phyloP scores from a whole-genome alignment of 306 rosid species.

The Leucaena leucocephala region DNA sequence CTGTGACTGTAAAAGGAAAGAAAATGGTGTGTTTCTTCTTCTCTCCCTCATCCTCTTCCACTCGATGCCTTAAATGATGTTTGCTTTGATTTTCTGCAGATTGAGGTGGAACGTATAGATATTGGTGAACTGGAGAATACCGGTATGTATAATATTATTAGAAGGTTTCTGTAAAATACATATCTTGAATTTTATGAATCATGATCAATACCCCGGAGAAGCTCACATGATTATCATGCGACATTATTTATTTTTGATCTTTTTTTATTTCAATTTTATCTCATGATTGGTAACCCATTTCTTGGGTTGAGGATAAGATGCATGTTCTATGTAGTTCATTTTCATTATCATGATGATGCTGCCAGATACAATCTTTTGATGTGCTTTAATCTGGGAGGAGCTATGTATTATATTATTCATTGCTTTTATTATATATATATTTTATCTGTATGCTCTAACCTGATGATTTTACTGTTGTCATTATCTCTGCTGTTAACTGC shows the following conservation, averaged over 20 bases:
- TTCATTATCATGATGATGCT: conserved; percentile 21
- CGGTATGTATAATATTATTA: conserved; percentile 49
- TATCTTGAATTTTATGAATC: conserved; percentile 1
- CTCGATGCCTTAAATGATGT: conserved; percentile 13
- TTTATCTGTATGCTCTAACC: conserved; percentile 17
- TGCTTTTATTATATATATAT: conserved; percentile 3
- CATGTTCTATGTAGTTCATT: conserved; percentile 20
- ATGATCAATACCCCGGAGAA: neutral
- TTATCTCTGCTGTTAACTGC: conserved; percentile 7
- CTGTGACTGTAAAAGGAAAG: conserved; percentile 18
- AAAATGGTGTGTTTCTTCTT: conserved; percentile 15
- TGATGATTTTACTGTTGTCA: conserved; percentile 1
- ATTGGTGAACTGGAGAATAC: conserved; percentile 70
- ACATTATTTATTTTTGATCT: neutral
- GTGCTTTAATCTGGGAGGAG: conserved; percentile 14
- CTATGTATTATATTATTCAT: conserved; percentile 19
- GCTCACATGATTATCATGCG: neutral
- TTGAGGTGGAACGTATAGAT: conserved; percentile 92
- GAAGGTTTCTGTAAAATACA: conserved; percentile 19
- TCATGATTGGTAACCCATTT: neutral
- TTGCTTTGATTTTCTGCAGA: conserved; percentile 50
- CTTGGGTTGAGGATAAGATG: conserved; percentile 13
- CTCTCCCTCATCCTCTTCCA: neutral
- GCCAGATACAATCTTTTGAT: conserved; percentile 26
- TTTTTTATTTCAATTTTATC: neutral